phyloP scores from a whole-genome alignment of 2,329 filamentous ascomycete genomes.

The Immersiporthe knoxdaviesiana region DNA sequence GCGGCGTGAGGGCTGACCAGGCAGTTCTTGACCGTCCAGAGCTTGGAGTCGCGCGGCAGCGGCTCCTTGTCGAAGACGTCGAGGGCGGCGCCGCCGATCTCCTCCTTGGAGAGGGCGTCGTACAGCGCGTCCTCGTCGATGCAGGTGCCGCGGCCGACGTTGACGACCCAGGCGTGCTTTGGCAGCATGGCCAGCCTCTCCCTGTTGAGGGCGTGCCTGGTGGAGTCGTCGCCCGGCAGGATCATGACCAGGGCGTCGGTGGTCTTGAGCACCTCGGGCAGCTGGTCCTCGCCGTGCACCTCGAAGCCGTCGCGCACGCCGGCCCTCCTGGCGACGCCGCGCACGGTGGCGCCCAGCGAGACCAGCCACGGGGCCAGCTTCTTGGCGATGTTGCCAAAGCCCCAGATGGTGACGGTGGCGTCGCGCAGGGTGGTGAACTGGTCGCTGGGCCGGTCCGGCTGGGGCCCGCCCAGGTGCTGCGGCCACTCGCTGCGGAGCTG shows the following conservation, averaged over 20 bases:
- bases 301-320: constrained; percentile 63
- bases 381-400: constrained; percentile 70
- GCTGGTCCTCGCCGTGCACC: constrained; percentile 58
- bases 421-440: constrained; percentile 63
- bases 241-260: constrained; percentile 72
- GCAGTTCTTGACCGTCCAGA: constrained; percentile 57
- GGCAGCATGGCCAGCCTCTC: constrained; percentile 58
- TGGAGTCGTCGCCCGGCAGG: constrained; percentile 61
- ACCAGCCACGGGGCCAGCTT: constrained; percentile 57
- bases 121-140: constrained; percentile 42
- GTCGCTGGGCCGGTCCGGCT: constrained; percentile 55
- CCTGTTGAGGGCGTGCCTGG: constrained; percentile 57
- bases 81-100: constrained; percentile 41
- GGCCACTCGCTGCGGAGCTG: constrained; percentile 63
- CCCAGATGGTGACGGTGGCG: constrained; percentile 64
- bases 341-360: constrained; percentile 60
- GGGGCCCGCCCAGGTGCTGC: constrained; percentile 62
- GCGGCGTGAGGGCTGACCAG: constrained; percentile 62
- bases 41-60: constrained; percentile 44
- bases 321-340: constrained; percentile 57
- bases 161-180: constrained; percentile 60
- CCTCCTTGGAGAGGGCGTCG: constrained; percentile 36
- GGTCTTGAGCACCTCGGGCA: constrained; percentile 55
- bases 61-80: constrained; percentile 50
- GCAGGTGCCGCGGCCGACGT: constrained; percentile 47